A percentile compares a stretch with the other conserved stretches of the same genome.
These are phyloP conservation scores for Fusarium sororula DNA, from an alignment of 2,329 filamentous ascomycete genomes.

Conservation along the genomic window DNA sequence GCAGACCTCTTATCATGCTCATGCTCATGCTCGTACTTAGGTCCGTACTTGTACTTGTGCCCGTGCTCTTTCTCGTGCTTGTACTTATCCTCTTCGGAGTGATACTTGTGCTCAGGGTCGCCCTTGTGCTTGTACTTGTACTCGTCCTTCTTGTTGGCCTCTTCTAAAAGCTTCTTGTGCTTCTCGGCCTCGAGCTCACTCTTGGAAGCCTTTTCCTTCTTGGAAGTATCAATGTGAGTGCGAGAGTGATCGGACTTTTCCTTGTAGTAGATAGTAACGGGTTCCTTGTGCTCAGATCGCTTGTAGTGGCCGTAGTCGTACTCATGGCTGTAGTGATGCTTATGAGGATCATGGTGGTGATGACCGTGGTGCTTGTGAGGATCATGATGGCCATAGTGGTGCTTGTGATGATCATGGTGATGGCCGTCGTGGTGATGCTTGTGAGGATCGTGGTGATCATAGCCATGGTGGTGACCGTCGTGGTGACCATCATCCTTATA, in stretches of 20 bases:
- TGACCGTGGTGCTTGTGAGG: background rate
- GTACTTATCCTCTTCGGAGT: background rate
- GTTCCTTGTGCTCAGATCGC: background rate
- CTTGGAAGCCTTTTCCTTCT: background rate
- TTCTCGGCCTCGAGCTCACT: background rate
- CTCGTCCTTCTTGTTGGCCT: background rate
- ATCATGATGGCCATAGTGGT: background rate
- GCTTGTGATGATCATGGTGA: background rate
- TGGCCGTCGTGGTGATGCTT: background rate
- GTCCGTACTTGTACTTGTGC: background rate
- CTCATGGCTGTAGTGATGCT: background rate
- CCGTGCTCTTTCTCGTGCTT: background rate
- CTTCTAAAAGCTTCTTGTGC: background rate
- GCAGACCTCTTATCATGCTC: background rate
- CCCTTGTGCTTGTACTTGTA: background rate
- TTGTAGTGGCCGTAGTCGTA: background rate
- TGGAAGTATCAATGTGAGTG: background rate
- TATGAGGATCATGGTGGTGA: background rate
- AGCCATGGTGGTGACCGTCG: background rate
- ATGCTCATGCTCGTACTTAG: background rate
- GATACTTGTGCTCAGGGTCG: background rate
- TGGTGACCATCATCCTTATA: background rate
- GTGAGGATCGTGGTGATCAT: background rate
- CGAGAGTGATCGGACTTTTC: background rate
- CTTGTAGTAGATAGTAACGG: background rate